Percentiles rank a stretch among this genome's conserved stretches.
phyloP scores from a whole-genome alignment of 306 rosid genomes.

The Notholithocarpus densiflorus region DNA sequence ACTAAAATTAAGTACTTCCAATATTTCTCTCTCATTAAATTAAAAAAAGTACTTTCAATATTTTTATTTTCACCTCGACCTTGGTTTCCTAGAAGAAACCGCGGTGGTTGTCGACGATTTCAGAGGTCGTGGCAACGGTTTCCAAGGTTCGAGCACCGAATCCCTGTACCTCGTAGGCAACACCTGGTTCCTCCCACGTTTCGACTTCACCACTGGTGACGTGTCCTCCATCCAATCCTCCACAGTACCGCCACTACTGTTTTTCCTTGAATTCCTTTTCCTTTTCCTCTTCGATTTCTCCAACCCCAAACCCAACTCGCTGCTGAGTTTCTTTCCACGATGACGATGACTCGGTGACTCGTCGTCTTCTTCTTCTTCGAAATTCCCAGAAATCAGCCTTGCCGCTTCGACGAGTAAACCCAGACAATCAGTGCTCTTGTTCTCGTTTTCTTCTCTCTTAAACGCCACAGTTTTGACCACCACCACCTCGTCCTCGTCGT shows the following conservation, averaged over 20 bases:
- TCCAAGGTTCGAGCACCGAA: slow-evolving; percentile 49
- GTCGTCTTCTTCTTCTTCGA: slow-evolving; percentile 1
- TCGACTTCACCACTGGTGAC: slow-evolving; percentile 49
- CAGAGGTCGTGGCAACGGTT: slow-evolving; percentile 21
- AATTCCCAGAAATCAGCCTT: slow-evolving; percentile 22
- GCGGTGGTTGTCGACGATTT: slow-evolving; percentile 19
- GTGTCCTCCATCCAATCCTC: slow-evolving; percentile 29
- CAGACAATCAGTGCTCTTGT: slow-evolving; percentile 18
- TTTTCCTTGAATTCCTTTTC: slow-evolving; percentile 6
- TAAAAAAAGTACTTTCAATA: too few relatives aligned
- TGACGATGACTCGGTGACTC: too few relatives aligned
- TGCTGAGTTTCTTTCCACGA: background rate
- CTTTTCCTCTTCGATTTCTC: slow-evolving; percentile 2
- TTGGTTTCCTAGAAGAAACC: background rate
- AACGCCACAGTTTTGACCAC: slow-evolving; percentile 22
- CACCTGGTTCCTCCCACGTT: slow-evolving; percentile 44
- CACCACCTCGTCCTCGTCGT: background rate
- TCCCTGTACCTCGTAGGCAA: slow-evolving; percentile 45
- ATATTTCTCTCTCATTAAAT: too few relatives aligned
- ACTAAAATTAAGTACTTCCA: background rate
- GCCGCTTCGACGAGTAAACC: slow-evolving; percentile 53
- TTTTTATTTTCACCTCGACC: slow-evolving; percentile 8
- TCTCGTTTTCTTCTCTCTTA: background rate
- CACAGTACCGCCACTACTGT: slow-evolving; percentile 8
- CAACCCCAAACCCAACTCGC: background rate